Percentiles rank a stretch among this genome's conserved stretches.
Conservation (phyloP, 2,329 filamentous ascomycete genomes). For the Epichloe baconii region DNA sequence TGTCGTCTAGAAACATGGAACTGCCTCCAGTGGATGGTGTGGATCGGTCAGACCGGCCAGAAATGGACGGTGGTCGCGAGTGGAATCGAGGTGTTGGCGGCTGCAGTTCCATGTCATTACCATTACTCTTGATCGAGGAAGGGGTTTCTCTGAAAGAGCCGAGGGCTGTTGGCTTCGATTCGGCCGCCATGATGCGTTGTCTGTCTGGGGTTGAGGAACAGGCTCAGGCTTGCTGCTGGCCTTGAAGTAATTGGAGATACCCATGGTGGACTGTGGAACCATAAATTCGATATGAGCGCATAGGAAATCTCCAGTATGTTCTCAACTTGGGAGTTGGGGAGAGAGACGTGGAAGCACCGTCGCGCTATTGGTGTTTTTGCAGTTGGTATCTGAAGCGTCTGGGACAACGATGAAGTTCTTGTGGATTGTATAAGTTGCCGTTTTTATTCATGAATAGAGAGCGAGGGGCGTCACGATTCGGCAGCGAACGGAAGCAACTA, state of each 20-base stretch:
- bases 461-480: background rate
- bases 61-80: conserved; percentile 25
- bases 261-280: conserved; percentile 33
- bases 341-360: too few species aligned
- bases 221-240: conserved; percentile 17
- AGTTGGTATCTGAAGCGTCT: too few species aligned
- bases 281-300: background rate
- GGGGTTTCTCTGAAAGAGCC: conserved; percentile 24
- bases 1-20: conserved; percentile 51
- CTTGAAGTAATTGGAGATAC: conserved; percentile 50
- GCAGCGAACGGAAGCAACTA: background rate
- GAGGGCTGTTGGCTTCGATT: conserved; percentile 13
- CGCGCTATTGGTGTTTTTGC: too few species aligned
- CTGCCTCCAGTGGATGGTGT: conserved; percentile 26
- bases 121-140: conserved; percentile 12
- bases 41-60: conserved; percentile 32
- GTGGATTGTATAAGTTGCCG: background rate
- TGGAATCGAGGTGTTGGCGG: conserved; percentile 28
- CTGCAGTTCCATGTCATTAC: conserved; percentile 35
- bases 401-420: background rate
- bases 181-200: conserved; percentile 10
- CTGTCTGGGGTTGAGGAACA: conserved; percentile 7
- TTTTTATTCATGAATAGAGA: background rate
- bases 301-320: too few species aligned
- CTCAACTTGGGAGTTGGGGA: too few species aligned